These are phyloP conservation scores for Aspergillus melleus DNA, from an alignment of 2,329 filamentous ascomycete species.

Conservation along the genomic window DNA sequence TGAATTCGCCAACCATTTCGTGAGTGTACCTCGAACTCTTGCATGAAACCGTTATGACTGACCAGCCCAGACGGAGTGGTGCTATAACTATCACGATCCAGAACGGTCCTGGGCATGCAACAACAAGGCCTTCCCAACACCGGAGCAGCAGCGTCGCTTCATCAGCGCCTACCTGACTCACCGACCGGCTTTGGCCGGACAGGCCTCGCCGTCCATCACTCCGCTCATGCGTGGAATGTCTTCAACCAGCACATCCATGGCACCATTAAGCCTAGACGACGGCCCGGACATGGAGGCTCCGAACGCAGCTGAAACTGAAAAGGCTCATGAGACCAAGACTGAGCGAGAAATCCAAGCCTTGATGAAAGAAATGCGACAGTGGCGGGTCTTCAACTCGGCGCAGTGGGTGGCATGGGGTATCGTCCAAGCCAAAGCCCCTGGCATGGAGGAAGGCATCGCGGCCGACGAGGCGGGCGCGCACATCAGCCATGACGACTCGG, in stretches of 20 bases:
- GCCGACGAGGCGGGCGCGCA: constrained; percentile 16
- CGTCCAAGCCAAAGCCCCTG: constrained; percentile 85
- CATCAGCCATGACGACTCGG: constrained; percentile 14
- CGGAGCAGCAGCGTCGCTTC: constrained; percentile 81
- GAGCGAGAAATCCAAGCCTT: constrained; percentile 70
- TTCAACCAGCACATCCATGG: constrained; percentile 51
- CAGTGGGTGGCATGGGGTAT: constrained; percentile 97
- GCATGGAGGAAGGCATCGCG: constrained; percentile 55
- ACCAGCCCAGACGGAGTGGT: constrained; percentile 73
- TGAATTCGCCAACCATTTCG: constrained; percentile 98
- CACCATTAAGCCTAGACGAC: constrained; percentile 79
- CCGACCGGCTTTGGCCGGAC: constrained; percentile 54
- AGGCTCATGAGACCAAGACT: constrained; percentile 60
- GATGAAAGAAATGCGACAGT: constrained; percentile 75
- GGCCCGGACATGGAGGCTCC: constrained; percentile 56
- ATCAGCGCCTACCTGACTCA: constrained; percentile 85
- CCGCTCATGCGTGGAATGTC: constrained; percentile 53
- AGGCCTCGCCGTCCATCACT: constrained; percentile 27
- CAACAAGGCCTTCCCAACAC: constrained; percentile 68
- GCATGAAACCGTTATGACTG: constrained; percentile 6
- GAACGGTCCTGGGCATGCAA: constrained; percentile 66
- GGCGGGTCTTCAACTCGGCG: constrained; percentile 84
- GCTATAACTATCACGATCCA: constrained; percentile 91
- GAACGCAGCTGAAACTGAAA: constrained; percentile 57
- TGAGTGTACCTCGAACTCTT: constrained; percentile 36